Evolutionary conservation across 257 asterid genomes (phyloP), one percentile per base, ranked within the genome.

Genomic region (Forsythia viridissima): DNA sequence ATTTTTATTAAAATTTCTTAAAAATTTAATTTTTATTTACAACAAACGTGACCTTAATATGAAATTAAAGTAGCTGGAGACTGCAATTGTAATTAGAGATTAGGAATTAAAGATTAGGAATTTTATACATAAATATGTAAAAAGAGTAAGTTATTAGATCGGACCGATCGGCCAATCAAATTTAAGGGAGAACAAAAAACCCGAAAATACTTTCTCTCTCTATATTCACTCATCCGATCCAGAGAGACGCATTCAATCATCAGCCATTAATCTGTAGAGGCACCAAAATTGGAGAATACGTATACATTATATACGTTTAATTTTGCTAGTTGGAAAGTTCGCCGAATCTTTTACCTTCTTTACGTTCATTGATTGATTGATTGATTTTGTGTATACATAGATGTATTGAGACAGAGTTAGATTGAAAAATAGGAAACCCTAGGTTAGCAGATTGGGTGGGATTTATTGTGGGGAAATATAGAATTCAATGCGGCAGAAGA

Each of bases 201-300:
- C 41, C 68, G 46, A 72, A 43, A 8, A 55, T 65, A 72, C 46
- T 87, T 73, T 87, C 85, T 84, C 90, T 83, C 84, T 85, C 87
- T 81, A 42, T 80, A 76, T 76, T 83, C 79, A 67, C 73, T 77
- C 84, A 77, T 61, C 84, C 85, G 86, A 82, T 83, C 82, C 79
- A 72, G 76, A 74, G 84, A 82, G 77, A 75, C 85, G 81, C 80
- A 80, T 74, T 83, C 86, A 84, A 80, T 82, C 77, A 37, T 77
- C 83, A 37, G 82, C 75, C 80, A 79, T 83, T 79, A 48, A 78
- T 85, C 84, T 48, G 5, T 24, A 66, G 67, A 73, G 73, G 81
- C 85, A 80, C 79, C 59, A 75, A 80, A 65, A 55, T 68, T 34
- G 30, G 80, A 68, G 73, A 69, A 72, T 66, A 30, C 59, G 72